A percentile compares a stretch with the other conserved stretches of the same genome.
phyloP scores from a whole-genome alignment of 371 early-diverging fungal genomes.

The Mucor irregularis region DNA sequence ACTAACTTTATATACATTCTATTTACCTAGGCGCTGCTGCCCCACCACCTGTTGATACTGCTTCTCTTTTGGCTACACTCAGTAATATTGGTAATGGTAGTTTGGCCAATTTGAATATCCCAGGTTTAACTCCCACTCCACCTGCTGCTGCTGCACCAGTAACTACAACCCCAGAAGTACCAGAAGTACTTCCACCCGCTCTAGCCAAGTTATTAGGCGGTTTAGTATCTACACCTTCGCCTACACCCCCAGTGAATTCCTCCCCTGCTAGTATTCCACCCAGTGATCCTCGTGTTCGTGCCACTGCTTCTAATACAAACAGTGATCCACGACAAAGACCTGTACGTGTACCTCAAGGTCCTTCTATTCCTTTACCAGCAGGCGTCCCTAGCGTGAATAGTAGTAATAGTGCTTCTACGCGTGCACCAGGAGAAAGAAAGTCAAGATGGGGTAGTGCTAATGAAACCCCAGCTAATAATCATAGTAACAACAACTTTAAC shows the following conservation, averaged over 20 bases:
- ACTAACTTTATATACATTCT: not conserved
- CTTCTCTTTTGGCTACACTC: conserved; percentile 30
- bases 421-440: conserved; percentile 7
- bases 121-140: conserved; percentile 8
- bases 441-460: conserved; percentile 20
- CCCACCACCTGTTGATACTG: conserved; percentile 32
- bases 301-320: too few relatives aligned
- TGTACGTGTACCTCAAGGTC: conserved; percentile 1
- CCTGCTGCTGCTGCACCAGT: not conserved
- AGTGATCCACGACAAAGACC: conserved; percentile 10
- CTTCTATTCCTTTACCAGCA: conserved; percentile 17
- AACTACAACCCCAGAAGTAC: not conserved
- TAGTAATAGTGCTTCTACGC: conserved; percentile 19
- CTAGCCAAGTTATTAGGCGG: conserved; percentile 39
- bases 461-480: too few relatives aligned
- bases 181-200: conserved; percentile 29
- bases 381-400: too few relatives aligned
- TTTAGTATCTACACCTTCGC: conserved; percentile 16
- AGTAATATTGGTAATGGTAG: conserved; percentile 31
- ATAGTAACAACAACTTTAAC: not conserved
- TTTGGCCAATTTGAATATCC: conserved; percentile 24
- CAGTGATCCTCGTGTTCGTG: conserved; percentile 7
- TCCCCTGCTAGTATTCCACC: conserved; percentile 10
- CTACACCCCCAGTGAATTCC: conserved; percentile 4
- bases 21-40: not conserved